phyloP scores from a whole-genome alignment of 2,329 filamentous ascomycete species.

The Scedosporium apiospermum region DNA sequence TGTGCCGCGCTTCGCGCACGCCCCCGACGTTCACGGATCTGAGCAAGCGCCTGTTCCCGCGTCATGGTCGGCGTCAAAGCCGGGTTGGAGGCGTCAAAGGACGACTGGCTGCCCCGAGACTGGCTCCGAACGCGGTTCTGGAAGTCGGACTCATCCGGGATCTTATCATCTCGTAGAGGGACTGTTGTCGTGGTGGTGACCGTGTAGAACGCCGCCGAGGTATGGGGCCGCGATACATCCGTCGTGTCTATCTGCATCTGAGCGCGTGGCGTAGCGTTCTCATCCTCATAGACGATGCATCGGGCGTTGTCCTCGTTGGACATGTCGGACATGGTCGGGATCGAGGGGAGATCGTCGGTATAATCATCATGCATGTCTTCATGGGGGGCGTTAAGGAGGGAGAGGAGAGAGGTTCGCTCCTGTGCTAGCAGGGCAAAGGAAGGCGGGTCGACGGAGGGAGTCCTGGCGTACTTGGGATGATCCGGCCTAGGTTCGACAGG shows the following conservation, averaged over 20 bases:
- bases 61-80: conserved; percentile 57
- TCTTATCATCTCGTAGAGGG: conserved; percentile 37
- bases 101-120: conserved; percentile 13
- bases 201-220: conserved; percentile 35
- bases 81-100: conserved; percentile 46
- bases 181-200: conserved; percentile 41
- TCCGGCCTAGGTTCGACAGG: conserved; percentile 22
- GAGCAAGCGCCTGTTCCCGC: conserved; percentile 64
- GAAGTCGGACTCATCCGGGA: conserved; percentile 27
- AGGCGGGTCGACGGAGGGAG: conserved; percentile 53
- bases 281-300: conserved; percentile 6
- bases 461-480: conserved; percentile 40
- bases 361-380: conserved; percentile 18
- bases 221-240: conserved; percentile 30
- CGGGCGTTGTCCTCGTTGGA: conserved; percentile 10
- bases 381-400: conserved; percentile 49
- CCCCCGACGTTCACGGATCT: conserved; percentile 64
- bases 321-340: conserved; percentile 32
- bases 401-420: conserved; percentile 49
- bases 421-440: conserved; percentile 44
- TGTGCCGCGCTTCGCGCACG: conserved; percentile 60
- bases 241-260: conserved; percentile 13
- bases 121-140: conserved; percentile 17
- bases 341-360: conserved; percentile 23
- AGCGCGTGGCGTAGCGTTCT: conserved; percentile 8